Base-by-base conservation (phyloP, 163 green algal genomes). In the Chlorella variabilis region DNA sequence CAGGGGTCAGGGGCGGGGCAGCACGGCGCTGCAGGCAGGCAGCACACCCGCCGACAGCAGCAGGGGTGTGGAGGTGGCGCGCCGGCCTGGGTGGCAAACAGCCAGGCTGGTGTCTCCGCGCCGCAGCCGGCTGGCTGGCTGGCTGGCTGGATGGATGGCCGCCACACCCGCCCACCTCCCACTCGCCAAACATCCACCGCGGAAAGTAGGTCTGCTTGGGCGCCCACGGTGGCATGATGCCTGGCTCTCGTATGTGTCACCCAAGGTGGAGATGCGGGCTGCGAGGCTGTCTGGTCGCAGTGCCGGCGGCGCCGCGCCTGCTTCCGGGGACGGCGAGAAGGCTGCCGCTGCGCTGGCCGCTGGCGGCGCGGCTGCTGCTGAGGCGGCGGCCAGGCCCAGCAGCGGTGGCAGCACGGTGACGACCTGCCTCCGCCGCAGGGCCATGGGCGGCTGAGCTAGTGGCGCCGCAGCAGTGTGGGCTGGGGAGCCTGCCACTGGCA, bases 121-220 rank as follows among this genome's bases (percentile, higher is more conserved):
- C n/a, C n/a, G n/a, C n/a, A n/a, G n/a, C 7, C 21, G 27, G 34
- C 20, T 49, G 38, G 8, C 3, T 18, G 3, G 15, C 62, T 42
- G 17, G 20, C n/a, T n/a, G n/a, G n/a, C n/a, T n/a, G n/a, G n/a
- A n/a, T n/a, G n/a, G n/a, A n/a, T n/a, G n/a, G n/a, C n/a, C n/a
- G n/a, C n/a, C n/a, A n/a, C n/a, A n/a, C n/a, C n/a, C n/a, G n/a
- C n/a, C 65, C 45, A 77, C 80, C 68, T 75, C 3, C 80, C 80
- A 85, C 65, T 85, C 74, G 18, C 80, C 80, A 84, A 85, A 85
- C 33, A 85, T 56, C 71, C 61, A 85, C 33, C 45, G 56, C 2
- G 70, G 71, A 38, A 54, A 84, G 39, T 75, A 85, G 27, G 61
- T 41, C 59, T 75, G 59, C 79, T 83, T 83, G 67, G 78, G 65